phyloP scores from a whole-genome alignment of 306 rosid genomes.

The Parietaria judaica region DNA sequence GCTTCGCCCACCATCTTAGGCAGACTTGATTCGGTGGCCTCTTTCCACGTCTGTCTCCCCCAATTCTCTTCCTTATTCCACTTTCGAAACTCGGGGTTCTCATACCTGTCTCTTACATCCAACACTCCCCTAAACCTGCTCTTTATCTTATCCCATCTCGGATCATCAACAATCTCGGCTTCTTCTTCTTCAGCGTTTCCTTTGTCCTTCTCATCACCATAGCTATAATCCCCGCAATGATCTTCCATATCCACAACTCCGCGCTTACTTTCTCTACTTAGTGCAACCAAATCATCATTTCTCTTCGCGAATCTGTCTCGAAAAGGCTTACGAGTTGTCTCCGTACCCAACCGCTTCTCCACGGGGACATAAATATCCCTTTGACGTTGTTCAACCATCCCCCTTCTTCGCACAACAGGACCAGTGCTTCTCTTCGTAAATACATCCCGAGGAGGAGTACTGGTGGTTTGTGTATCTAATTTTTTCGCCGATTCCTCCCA shows the following conservation, averaged over 20 bases:
- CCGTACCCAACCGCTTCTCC: conserved; percentile 28
- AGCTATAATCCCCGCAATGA: conserved; percentile 17
- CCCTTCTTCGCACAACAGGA: conserved; percentile 17
- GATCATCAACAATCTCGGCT: conserved; percentile 48
- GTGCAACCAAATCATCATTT: conserved; percentile 14
- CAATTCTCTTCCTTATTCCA: conserved; percentile 76
- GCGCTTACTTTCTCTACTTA: conserved; percentile 16
- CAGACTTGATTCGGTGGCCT: conserved; percentile 66
- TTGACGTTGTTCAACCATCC: conserved; percentile 26
- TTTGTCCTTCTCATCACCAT: conserved; percentile 22
- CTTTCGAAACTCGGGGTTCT: conserved; percentile 56
- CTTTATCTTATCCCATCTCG: conserved; percentile 79
- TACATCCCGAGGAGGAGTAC: conserved; percentile 49
- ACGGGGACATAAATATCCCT: conserved; percentile 16
- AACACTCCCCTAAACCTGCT: conserved; percentile 42
- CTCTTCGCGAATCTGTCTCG: conserved; percentile 46
- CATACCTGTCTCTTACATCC: conserved; percentile 34
- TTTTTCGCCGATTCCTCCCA: conserved; percentile 25
- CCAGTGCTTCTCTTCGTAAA: conserved; percentile 28
- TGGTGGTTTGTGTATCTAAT: conserved; percentile 24
- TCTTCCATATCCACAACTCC: conserved; percentile 19
- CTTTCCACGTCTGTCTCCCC: conserved; percentile 84
- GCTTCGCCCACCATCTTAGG: conserved; percentile 88
- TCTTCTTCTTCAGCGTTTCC: conserved; percentile 27
- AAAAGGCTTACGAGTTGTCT: conserved; percentile 27